Base-by-base conservation (phyloP, 1,139 yeast genomes). In the Nakaseomyces bracarensis region DNA sequence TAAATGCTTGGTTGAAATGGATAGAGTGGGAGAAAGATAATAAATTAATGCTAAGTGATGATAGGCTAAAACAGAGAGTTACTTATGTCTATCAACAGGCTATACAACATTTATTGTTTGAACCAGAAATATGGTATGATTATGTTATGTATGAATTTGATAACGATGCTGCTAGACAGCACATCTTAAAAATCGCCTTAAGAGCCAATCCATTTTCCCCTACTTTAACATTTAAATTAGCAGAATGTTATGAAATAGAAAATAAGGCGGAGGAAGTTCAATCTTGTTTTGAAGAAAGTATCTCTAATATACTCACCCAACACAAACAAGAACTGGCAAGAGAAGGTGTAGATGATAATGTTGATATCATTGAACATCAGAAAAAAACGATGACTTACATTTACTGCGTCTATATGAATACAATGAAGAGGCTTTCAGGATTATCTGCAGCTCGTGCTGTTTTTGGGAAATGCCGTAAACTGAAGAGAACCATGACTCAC, bases 91-190 rank as follows among this genome's bases (percentile, higher is more conserved):
- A 75, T 62, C 74, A 75, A 53, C 87, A 85, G 58, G 79, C 94
- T 1, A 68, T 80, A 8, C 78, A 80, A 55, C 65, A 74, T 38
- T 67, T 85, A 53, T 72, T 85, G 22, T 85, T 82, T 60, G 77
- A 74, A 36, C 86, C 96, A 0, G 94, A 85, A 55, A 64, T 84
- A 29, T 91, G 97, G 97, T 87, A 79, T 61, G 79, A 81, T 44
- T 86, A 75, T 41, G 69, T 70, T 1, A 52, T 57, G 54, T 55
- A 44, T 31, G 39, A 46, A 13, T 40, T 43, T 19, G 63, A 62
- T 30, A 71, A 64, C 47, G 63, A 65, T 10, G 50, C 52, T 28
- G 46, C 55, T 1, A 58, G 61, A 23, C 63, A 61, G 19, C 54
- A 60, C n/a, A 60, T 81, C 22, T 64, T 86, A 37, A 63, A 61